Base-by-base conservation (phyloP, 1,284 basidiomycete species). In the Testicularia cyperi region DNA sequence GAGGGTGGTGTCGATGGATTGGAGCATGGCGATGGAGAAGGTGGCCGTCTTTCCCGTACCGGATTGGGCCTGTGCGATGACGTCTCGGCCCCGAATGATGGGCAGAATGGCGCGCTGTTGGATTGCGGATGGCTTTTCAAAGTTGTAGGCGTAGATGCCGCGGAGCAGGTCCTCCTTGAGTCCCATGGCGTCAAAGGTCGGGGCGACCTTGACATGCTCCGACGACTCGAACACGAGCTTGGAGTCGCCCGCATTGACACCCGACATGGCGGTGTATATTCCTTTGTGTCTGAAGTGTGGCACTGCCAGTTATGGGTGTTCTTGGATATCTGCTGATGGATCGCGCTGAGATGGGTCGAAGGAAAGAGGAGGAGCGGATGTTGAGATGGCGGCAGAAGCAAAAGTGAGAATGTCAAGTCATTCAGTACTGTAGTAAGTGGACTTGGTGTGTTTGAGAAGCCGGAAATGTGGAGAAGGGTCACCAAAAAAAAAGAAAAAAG, bases 41-140 rank as follows among this genome's bases (percentile, higher is more conserved):
- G 95, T 98, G 6, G 95, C 95, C 4, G 95, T 98, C 87, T 99
- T 99, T 83, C 95, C 95, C 20, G 95, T 99, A 75, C 95, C 95
- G 20, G 94, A 97, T 80, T 98, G 95, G 15, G 95, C 95, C 81
- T 98, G 94, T 12, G 91, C 92, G 78, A 95, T 96, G 56, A 96
- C 92, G 82, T 97, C 92, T 63, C 91, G 76, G 27, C 78, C 78
- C 79, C 91, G 88, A 30, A 67, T 71, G 47, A 78, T 61, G 35
- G 72, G 64, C 2, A 68, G 48, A 16, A 73, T 71, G 16, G 75
- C 75, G 18, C 75, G 64, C 37, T 56, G 49, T 37, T 70, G 70
- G 39, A 69, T 69, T 5, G 65, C 68, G 3, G 68, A 68, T 4
- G 68, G 66, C 28, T 61, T 71, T 22, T 77, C 75, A 44, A 75